These are phyloP conservation scores for Lycium ferocissimum DNA, from an alignment of 257 asterid species.

Conservation along the genomic window DNA sequence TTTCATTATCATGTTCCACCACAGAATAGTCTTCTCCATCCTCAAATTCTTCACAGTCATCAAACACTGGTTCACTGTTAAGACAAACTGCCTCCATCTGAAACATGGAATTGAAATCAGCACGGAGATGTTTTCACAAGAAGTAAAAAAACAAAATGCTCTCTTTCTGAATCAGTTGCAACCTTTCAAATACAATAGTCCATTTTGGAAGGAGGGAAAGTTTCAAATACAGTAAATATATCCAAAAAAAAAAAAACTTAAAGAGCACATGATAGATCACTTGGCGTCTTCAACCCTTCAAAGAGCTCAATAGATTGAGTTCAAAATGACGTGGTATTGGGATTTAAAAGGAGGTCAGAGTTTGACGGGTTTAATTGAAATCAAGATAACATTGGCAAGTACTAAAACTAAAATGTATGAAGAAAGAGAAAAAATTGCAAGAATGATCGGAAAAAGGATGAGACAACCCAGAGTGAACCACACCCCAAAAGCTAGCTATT, in stretches of 20 bases:
- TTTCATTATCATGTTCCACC: conserved; percentile 42
- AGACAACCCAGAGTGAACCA: no score
- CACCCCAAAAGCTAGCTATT: no score
- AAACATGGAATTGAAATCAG: conserved; percentile 15
- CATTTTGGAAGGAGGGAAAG: neutral
- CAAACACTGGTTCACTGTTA: conserved; percentile 56
- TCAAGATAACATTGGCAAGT: conserved; percentile 1
- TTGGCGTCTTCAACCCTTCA: neutral
- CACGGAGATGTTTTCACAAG: conserved; percentile 18
- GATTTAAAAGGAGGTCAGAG: neutral
- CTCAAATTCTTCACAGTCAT: conserved; percentile 52
- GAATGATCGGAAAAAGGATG: neutral
- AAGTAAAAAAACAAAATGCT: conserved; percentile 11
- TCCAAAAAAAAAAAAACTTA: neutral
- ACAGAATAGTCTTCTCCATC: conserved; percentile 48
- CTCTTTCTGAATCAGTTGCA: conserved; percentile 15
- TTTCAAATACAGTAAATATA: neutral
- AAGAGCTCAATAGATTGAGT: neutral
- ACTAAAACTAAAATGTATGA: neutral
- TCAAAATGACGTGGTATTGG: neutral
- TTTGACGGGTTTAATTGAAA: neutral
- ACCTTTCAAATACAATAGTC: neutral
- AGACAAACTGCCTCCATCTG: conserved; percentile 69
- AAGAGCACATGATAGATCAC: neutral
- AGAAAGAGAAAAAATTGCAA: neutral